Evolutionary conservation across 2,329 filamentous ascomycete species (phyloP).

Genomic region (Diaporthe longicolla): DNA sequence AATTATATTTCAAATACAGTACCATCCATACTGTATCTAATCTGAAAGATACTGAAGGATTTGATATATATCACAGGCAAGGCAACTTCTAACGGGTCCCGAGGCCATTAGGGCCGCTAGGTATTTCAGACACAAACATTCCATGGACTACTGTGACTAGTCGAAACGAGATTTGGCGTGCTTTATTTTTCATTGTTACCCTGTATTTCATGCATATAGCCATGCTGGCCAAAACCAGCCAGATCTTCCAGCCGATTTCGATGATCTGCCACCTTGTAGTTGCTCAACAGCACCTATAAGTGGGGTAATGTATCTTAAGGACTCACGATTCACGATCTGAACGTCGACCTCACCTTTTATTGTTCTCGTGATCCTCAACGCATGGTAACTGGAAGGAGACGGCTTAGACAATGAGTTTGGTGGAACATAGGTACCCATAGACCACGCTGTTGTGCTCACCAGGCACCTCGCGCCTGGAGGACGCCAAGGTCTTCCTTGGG

Average conservation of each 20-base stretch:
- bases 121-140: not conserved
- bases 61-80: not conserved
- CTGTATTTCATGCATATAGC: not conserved
- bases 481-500: not conserved
- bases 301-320: not conserved
- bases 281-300: not conserved
- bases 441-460: not conserved
- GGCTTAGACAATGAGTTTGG: not conserved
- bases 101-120: not conserved
- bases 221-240: not conserved
- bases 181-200: not conserved
- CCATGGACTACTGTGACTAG: not conserved
- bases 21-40: too few relatives aligned
- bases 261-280: not conserved
- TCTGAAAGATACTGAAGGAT: too few relatives aligned
- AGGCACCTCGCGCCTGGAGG: not conserved
- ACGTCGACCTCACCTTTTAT: not conserved
- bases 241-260: too few relatives aligned
- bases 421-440: not conserved
- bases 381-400: not conserved
- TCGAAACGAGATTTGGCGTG: not conserved
- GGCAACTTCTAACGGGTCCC: too few relatives aligned
- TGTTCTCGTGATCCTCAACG: not conserved
- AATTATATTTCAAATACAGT: not conserved
- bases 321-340: not conserved